A percentile compares a stretch with the other conserved stretches of the same genome.
These are phyloP conservation scores for Paraconiothyrium sp. DNA, from an alignment of 2,329 filamentous ascomycete genomes.

Conservation along the genomic window DNA sequence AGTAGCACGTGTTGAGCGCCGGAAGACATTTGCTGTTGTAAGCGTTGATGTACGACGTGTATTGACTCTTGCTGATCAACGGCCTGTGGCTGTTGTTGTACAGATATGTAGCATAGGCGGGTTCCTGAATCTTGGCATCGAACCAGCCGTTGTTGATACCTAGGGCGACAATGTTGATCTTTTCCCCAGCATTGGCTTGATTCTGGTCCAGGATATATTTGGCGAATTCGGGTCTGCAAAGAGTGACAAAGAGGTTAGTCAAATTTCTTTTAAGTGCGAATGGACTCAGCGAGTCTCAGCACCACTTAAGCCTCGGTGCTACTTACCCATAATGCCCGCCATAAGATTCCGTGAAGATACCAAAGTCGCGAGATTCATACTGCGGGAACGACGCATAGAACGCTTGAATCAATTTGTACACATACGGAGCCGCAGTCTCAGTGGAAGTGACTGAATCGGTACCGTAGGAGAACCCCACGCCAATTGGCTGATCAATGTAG, in stretches of 20 bases:
- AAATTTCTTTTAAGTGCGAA: neutral
- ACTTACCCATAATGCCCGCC: conserved; percentile 63
- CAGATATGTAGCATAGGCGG: conserved; percentile 57
- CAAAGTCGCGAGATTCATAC: conserved; percentile 57
- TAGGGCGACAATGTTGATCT: conserved; percentile 58
- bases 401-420: conserved; percentile 67
- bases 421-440: conserved; percentile 61
- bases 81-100: conserved; percentile 62
- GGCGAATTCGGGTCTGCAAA: conserved; percentile 55
- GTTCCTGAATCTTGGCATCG: conserved; percentile 62
- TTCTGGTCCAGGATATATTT: conserved; percentile 58
- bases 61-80: conserved; percentile 36
- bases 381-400: conserved; percentile 67
- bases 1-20: conserved; percentile 61
- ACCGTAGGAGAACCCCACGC: conserved; percentile 68
- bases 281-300: neutral
- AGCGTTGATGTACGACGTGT: conserved; percentile 64
- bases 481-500: conserved; percentile 74
- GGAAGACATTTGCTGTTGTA: conserved; percentile 69
- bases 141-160: conserved; percentile 66
- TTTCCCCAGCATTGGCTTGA: conserved; percentile 40
- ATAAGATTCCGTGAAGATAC: conserved; percentile 65
- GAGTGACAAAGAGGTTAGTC: neutral
- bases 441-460: conserved; percentile 64
- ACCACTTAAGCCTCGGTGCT: neutral